Evolutionary conservation across 2,329 filamentous ascomycete genomes (phyloP).

Genomic region (Penicillium corylophilum): DNA sequence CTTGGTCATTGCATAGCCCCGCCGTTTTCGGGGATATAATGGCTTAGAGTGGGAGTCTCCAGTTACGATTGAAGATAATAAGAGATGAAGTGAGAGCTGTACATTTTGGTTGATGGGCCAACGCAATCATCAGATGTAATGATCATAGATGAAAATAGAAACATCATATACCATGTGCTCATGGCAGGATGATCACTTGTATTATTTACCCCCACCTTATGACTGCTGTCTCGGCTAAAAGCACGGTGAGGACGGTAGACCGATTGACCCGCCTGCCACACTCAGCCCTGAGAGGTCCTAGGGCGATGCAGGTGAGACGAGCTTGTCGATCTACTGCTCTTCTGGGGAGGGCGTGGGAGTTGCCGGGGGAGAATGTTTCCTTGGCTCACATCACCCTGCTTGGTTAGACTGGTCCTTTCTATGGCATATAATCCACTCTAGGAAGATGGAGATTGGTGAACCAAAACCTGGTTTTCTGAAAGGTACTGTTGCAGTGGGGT

Average conservation of each 20-base stretch:
- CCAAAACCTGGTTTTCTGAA: neutral
- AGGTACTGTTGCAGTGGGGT: neutral
- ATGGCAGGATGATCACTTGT: neutral
- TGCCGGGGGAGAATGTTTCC: constrained; percentile 1
- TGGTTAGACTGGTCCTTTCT: neutral
- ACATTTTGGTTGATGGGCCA: neutral
- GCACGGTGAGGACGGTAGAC: neutral
- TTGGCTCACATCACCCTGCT: constrained; percentile 6
- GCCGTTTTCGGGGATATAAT: constrained; percentile 11
- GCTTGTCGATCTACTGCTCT: constrained; percentile 4
- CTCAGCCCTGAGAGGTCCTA: neutral
- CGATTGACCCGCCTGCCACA: constrained; percentile 1
- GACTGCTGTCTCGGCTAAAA: neutral
- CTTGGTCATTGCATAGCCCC: constrained; percentile 13
- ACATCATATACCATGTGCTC: neutral
- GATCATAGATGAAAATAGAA: neutral
- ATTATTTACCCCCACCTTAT: neutral
- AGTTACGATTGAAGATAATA: too few relatives aligned
- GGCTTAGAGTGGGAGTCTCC: neutral
- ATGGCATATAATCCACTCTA: neutral
- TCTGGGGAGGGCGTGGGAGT: neutral
- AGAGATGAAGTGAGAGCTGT: neutral
- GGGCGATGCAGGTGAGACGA: constrained; percentile 6
- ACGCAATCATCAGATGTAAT: neutral
- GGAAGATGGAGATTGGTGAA: neutral